Percentiles rank a stretch among this genome's conserved stretches.
Evolutionary conservation across 805 yeast species (phyloP).

Genomic region (Candida railenensis): DNA sequence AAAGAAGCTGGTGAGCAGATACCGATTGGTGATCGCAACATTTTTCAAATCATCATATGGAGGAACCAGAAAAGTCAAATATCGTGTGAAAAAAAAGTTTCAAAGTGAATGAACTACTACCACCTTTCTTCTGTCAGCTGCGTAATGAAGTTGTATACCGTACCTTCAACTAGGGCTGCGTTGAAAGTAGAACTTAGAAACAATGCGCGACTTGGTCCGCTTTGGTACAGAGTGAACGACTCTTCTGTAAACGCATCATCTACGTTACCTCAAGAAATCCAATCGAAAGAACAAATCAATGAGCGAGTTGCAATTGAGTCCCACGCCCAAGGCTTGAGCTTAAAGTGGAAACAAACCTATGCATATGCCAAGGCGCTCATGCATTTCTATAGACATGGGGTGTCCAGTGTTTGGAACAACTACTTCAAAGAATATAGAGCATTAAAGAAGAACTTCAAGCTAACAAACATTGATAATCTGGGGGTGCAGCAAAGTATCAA

Average conservation of each 20-base stretch:
- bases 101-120: too few species aligned
- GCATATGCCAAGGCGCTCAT: constrained; percentile 46
- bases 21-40: too few species aligned
- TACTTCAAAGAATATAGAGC: constrained; percentile 11
- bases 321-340: constrained; percentile 11
- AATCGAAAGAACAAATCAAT: constrained; percentile 25
- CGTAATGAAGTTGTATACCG: constrained; percentile 8
- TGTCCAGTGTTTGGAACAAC: constrained; percentile 54
- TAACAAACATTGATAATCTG: constrained; percentile 18
- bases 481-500: constrained; percentile 25
- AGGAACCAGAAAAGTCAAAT: too few species aligned
- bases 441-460: constrained; percentile 16
- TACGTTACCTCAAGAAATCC: constrained; percentile 30
- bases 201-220: constrained; percentile 5
- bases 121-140: too few species aligned
- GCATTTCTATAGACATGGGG: constrained; percentile 57
- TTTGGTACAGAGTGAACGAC: constrained; percentile 10
- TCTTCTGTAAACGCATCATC: constrained; percentile 23
- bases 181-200: constrained; percentile 4
- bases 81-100: too few species aligned
- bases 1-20: too few species aligned
- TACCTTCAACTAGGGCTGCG: constrained; percentile 11
- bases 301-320: constrained; percentile 20
- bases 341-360: constrained; percentile 37
- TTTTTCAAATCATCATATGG: too few species aligned